A percentile compares a stretch with the other conserved stretches of the same genome.
phyloP scores from a whole-genome alignment of 768 basidiomycete species.

The Cubamyces sp. region DNA sequence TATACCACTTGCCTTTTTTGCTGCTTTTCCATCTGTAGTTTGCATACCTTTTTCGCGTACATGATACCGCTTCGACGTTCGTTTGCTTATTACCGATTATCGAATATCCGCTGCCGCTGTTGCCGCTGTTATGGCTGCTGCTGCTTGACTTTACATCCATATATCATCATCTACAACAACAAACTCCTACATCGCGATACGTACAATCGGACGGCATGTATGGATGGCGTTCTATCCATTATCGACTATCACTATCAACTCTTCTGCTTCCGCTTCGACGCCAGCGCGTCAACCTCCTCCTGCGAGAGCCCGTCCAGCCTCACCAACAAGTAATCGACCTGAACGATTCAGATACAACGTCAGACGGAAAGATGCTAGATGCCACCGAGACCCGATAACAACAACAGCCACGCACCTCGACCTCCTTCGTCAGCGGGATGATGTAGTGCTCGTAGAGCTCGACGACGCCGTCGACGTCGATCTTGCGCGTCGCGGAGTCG shows the following conservation, averaged over 20 bases:
- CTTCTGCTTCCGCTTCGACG: conserved; percentile 23
- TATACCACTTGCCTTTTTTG: conserved; percentile 2
- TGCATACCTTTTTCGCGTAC: conserved; percentile 15
- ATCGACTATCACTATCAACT: conserved; percentile 2
- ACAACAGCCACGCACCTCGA: conserved; percentile 69
- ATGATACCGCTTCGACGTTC: conserved; percentile 10
- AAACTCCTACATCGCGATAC: background rate
- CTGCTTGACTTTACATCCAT: background rate
- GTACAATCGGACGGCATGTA: background rate
- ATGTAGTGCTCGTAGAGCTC: conserved; percentile 94
- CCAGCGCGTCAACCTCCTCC: conserved; percentile 75
- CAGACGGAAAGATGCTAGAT: no score
- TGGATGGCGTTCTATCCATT: background rate
- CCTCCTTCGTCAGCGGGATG: conserved; percentile 96
- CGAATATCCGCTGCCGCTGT: background rate
- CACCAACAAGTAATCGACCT: conserved; percentile 96
- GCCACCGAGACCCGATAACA: no score
- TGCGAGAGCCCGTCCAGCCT: conserved; percentile 85
- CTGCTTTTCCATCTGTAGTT: conserved; percentile 7
- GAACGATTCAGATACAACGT: conserved; percentile 4
- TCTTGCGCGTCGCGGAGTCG: conserved; percentile 57
- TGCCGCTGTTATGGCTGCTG: background rate
- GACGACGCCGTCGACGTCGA: conserved; percentile 92
- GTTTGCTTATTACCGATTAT: background rate
- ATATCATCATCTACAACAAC: background rate